Evolutionary conservation across 202 grass and related monocot species (phyloP), one percentile per base, ranked within the genome.

Genomic region (Zoysia matrella): DNA sequence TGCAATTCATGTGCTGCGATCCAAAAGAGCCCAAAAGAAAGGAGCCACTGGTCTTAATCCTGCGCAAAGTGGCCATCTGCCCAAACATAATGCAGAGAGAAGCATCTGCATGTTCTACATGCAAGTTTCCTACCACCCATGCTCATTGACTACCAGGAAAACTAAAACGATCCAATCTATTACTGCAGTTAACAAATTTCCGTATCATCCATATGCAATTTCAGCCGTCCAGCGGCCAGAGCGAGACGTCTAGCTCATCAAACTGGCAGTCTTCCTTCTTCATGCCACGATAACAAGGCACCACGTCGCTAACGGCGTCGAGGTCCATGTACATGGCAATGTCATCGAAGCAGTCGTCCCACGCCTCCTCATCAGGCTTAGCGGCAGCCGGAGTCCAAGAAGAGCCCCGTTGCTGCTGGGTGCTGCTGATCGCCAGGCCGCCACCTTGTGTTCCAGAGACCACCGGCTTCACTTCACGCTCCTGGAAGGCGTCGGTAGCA

Each of bases 301-400:
- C 16, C 63, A 54, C 79, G 69, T 47, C 12, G 5, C 22, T 36
- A 50, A 74, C 76, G 7, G 45, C 72, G 13, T 88, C 72, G 36
- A 67, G 47, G 42, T 81, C 58, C 50, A 84, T 76, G 69, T 69
- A 94, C 82, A 64, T 62, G 79, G 41, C 8, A 44, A 94, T 80
- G 76, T 85, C 91, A 69, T 84, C 45, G 22, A 75, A 42, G 71
- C 22, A 54, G 30, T 76, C 30, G 47, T 60, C 43, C 7, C 62
- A 22, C 8, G 45, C 39, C 66, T 68, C 82, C 13, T 44, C 74
- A 13, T 36, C 30, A 36, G 8, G 41, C 12, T 36, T 11, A 13
- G 53, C 4, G 11, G 42, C 80, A 7, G 12, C 47, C 3, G 39
- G 51, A 6, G 77, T 5, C 44, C 71, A 73, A 77, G 82, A 69